Conservation (phyloP, 202 grass and related monocot genomes). For the Schoenoplectus triqueter region DNA sequence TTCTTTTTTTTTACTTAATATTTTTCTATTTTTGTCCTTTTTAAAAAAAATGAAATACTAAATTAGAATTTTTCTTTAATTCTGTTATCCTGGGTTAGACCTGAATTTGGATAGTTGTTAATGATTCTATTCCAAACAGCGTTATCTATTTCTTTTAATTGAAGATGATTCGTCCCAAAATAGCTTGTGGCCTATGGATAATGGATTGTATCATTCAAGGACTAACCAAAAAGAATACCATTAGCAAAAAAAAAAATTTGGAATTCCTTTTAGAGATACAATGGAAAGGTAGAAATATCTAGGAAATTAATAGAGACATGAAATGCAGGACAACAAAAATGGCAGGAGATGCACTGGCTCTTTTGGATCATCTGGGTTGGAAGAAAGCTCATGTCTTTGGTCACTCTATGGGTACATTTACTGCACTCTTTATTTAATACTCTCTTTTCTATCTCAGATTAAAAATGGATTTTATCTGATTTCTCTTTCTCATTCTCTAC, state of each 20-base stretch:
- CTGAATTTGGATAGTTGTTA: not conserved
- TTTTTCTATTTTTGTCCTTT: not conserved
- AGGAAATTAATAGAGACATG: not conserved
- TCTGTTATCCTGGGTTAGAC: not conserved
- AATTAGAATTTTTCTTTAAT: not conserved
- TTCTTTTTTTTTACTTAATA: not conserved
- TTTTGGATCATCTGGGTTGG: constrained; percentile 96
- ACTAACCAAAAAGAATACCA: not conserved
- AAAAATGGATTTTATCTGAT: not conserved
- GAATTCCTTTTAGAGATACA: not conserved
- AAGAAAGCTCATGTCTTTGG: constrained; percentile 95
- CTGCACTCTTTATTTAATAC: not conserved
- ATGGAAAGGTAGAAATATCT: not conserved
- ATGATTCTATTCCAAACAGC: not conserved
- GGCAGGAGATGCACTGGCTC: constrained; percentile 75
- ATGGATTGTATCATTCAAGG: not conserved
- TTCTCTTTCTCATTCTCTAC: not conserved
- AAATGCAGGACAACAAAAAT: constrained; percentile 83
- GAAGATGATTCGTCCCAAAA: not conserved
- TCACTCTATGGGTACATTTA: constrained; percentile 84
- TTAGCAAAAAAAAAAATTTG: not conserved
- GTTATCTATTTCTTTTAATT: not conserved
- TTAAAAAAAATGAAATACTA: not conserved
- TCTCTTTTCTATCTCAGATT: not conserved
- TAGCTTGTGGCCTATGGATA: not conserved